phyloP scores from a whole-genome alignment of 192 early-diverging fungal genomes.

The Phlyctochytrium bullatum region DNA sequence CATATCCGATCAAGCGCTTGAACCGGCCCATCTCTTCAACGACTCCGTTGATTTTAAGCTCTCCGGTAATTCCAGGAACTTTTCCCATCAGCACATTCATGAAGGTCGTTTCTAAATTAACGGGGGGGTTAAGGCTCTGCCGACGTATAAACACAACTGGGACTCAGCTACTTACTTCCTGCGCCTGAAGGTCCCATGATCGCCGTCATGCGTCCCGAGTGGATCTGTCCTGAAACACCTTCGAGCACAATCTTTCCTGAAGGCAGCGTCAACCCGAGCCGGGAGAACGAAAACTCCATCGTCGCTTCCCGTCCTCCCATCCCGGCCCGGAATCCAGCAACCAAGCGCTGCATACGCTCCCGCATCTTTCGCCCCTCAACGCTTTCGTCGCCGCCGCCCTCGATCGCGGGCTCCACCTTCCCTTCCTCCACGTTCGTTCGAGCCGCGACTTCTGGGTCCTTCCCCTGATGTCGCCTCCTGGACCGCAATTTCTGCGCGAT shows the following conservation, averaged over 20 bases:
- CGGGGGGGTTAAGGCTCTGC: neutral
- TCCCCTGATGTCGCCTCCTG: neutral
- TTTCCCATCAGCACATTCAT: conserved; percentile 47
- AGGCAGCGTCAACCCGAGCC: conserved; percentile 36
- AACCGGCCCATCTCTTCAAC: conserved; percentile 26
- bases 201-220: conserved; percentile 73
- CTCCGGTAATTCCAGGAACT: conserved; percentile 25
- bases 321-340: conserved; percentile 15
- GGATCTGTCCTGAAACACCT: conserved; percentile 67
- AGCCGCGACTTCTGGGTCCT: too few relatives aligned
- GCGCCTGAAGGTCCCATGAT: conserved; percentile 96
- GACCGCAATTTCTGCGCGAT: neutral
- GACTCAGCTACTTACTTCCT: conserved; percentile 35
- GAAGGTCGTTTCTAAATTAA: conserved; percentile 39
- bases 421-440: neutral
- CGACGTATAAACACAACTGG: neutral
- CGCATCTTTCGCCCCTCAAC: too few relatives aligned
- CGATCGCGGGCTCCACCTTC: conserved; percentile 4
- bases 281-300: conserved; percentile 40
- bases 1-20: conserved; percentile 42
- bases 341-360: too few relatives aligned
- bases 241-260: conserved; percentile 61
- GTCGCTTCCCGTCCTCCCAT: conserved; percentile 19
- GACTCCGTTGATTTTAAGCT: conserved; percentile 29
- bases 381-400: conserved; percentile 14